A percentile compares a stretch with the other conserved stretches of the same genome.
Evolutionary conservation across 768 basidiomycete species (phyloP).

Genomic region (Hygrocybe coccinea): DNA sequence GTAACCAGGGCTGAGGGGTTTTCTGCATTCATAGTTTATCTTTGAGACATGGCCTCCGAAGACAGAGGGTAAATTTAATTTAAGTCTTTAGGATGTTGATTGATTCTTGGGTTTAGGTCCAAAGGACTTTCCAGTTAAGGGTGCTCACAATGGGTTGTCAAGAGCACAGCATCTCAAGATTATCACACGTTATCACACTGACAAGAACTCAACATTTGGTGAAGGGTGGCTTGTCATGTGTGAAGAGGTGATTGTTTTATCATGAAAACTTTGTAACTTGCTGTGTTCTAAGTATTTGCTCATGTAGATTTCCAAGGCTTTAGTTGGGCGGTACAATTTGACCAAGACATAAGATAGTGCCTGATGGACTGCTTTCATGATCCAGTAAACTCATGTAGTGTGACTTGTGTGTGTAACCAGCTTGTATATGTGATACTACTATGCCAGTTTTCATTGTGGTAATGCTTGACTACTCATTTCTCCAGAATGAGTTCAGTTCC

Average conservation of each 20-base stretch:
- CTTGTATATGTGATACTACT: no score
- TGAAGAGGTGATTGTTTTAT: neutral
- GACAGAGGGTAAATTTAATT: neutral
- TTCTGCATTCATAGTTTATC: neutral
- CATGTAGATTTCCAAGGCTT: neutral
- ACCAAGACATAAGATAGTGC: no score
- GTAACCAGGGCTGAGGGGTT: neutral
- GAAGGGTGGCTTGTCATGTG: conserved; percentile 3
- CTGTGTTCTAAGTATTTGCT: neutral
- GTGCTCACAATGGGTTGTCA: neutral
- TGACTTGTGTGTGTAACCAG: no score
- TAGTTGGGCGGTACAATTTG: neutral
- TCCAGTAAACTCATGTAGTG: no score
- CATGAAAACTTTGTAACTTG: neutral
- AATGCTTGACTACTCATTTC: no score
- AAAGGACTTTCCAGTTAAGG: neutral
- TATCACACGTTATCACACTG: neutral
- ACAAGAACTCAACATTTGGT: neutral
- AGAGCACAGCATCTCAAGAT: neutral
- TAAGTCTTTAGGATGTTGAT: neutral
- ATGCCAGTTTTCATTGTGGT: no score
- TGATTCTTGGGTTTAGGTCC: neutral
- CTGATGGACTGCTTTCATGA: no score
- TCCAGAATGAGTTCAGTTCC: no score
- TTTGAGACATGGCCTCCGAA: neutral